A percentile compares a stretch with the other conserved stretches of the same genome.
Conservation (phyloP, 2,329 filamentous ascomycete species). For the Chaetomiaceae sp. region DNA sequence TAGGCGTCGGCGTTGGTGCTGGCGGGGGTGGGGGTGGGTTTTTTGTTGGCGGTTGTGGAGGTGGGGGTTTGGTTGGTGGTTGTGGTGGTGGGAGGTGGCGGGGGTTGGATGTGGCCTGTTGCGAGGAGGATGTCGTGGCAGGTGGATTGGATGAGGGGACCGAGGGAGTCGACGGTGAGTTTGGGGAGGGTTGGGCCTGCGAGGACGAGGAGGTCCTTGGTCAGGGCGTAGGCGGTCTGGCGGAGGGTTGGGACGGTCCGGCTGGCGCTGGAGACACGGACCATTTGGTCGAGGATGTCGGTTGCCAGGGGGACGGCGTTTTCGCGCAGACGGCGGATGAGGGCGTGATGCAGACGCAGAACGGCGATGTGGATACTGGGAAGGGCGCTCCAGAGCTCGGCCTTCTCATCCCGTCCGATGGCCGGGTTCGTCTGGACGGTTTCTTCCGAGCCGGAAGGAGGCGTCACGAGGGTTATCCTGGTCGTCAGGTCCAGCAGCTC, state of each 20-base stretch:
- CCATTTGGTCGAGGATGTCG: slow-evolving; percentile 64
- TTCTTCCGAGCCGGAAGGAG: slow-evolving; percentile 41
- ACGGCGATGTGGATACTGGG: slow-evolving; percentile 69
- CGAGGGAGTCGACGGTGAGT: slow-evolving; percentile 57
- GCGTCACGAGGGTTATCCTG: slow-evolving; percentile 64
- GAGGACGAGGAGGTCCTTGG: slow-evolving; percentile 53
- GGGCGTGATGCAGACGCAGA: slow-evolving; percentile 54
- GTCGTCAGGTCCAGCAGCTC: slow-evolving; percentile 63
- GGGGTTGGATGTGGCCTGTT: slow-evolving; percentile 41
- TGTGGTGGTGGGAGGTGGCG: slow-evolving; percentile 30
- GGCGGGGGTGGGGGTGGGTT: slow-evolving; percentile 19
- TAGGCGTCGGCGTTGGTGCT: slow-evolving; percentile 68
- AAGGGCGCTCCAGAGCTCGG: slow-evolving; percentile 68
- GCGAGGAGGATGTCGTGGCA: slow-evolving; percentile 68
- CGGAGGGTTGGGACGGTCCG: slow-evolving; percentile 53
- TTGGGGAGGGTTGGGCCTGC: slow-evolving; percentile 65
- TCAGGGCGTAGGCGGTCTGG: slow-evolving; percentile 53
- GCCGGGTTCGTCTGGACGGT: slow-evolving; percentile 64
- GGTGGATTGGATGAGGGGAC: slow-evolving; percentile 58
- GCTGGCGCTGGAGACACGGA: slow-evolving; percentile 63
- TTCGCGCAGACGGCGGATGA: slow-evolving; percentile 55
- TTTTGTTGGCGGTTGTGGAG: slow-evolving; percentile 24
- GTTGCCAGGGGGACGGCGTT: slow-evolving; percentile 56
- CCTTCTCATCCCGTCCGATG: slow-evolving; percentile 73
- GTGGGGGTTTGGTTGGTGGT: slow-evolving; percentile 32